Base-by-base conservation (phyloP, 257 asterid genomes). In the Ilex aquifolium region DNA sequence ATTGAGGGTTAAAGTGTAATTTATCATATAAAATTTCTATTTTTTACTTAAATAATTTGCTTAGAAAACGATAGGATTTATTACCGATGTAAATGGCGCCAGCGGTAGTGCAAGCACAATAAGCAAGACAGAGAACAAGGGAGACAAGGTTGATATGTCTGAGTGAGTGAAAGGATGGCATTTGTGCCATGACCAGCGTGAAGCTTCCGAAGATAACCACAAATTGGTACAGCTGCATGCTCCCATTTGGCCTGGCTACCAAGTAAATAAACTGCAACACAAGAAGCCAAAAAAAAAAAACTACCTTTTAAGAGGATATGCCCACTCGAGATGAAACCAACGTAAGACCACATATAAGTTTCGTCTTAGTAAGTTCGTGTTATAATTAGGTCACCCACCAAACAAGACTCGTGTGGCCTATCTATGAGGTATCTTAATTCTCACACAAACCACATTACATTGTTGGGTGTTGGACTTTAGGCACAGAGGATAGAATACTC, bases 121-220 rank as follows among this genome's bases (percentile, higher is more conserved):
- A 86, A 69, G 77, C 73, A 64, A 86, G 71, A 61, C 95, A 84
- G 14, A 84, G 61, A 48, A 80, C 1, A 4, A 86, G 60, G 53
- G 95, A 86, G 13, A 78, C 75, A 42, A 86, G 84, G 44, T 80
- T 86, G 78, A 86, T 81, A 65, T 86, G 88, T 81, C 95, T 79
- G 5, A 83, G 72, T 16, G 95, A 86, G 64, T 86, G 95, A 54
- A 86, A 86, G 36, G 95, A 86, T 61, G 95, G 95, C 79, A 86
- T 78, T 76, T 86, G 95, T n/a, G 80, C 91, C 83, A 86, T 74
- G 6, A 80, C 69, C n/a, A 86, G 36, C 59, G 82, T 77, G 31
- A 78, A 21, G 16, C 84, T 68, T 71, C 95, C 95, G 56, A 77
- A 82, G n/a, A 86, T 76, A 0, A 63, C 59, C 1, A 86, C 73